Base-by-base conservation (phyloP, 805 yeast genomes). In the Candida corydali region DNA sequence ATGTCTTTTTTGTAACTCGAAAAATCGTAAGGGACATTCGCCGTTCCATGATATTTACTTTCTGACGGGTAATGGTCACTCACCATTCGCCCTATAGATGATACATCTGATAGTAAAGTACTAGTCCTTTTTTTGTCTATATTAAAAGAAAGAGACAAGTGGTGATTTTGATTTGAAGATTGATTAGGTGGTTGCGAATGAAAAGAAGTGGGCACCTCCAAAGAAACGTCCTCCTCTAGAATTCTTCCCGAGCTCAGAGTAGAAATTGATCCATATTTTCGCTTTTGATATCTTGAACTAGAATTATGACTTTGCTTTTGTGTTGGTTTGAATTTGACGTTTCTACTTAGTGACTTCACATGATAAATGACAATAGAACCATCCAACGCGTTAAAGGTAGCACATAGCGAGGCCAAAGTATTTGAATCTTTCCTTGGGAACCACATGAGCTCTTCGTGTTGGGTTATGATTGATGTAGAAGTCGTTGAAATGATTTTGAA, bases 401-500 rank as follows among this genome's bases (percentile, higher is more conserved):
- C 78, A 33, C 84, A 73, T 11, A 82, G 58, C 9, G 64, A 59
- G 0, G 55, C 42, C 4, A 51, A 37, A 10, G 57, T 61, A 38
- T 58, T 59, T 25, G 59, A 41, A 4, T 45, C 39, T 15, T 28
- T 36, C n/a, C 19, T 25, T 0, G 87, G 88, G 49, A 80, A 81
- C 26, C 65, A 57, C 17, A 81, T 50, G 20, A 84, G 52, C 36
- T 69, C 71, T 49, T 84, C 93, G 32, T 65, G 61, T 2, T 75
- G 55, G 0, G 84, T 69, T 19, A 85, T 74, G 2, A 78, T 73
- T 0, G 86, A 74, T 0, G 83, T 79, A 2, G 88, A 78, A 0
- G 87, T 77, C 0, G 91, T 78, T 1, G 79, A 77, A 4, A 87
- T 73, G 4, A 77, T 63, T 2, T 95, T 87, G 39, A 85, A 69